Conservation (phyloP, 1,139 yeast species). For the Kodamaea arcana region DNA sequence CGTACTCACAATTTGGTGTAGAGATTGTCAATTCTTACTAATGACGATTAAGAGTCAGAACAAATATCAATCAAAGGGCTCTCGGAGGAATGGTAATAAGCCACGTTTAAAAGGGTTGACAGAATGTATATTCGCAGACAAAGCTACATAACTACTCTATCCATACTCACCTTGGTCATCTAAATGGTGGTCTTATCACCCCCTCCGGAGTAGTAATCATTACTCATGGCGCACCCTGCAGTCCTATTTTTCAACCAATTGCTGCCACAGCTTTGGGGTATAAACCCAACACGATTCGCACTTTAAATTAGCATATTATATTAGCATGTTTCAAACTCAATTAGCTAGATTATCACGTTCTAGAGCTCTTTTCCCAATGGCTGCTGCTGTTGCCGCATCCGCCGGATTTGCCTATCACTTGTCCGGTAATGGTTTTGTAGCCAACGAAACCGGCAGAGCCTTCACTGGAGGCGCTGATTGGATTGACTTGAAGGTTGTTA, state of each 20-base stretch:
- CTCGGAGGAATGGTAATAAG: no score
- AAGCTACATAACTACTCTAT: no score
- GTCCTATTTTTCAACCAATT: not conserved
- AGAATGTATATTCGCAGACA: no score
- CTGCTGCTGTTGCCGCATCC: constrained; percentile 45
- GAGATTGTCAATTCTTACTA: no score
- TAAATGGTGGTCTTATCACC: no score
- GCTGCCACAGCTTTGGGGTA: not conserved
- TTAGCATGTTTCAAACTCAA: constrained; percentile 3
- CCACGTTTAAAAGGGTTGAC: no score
- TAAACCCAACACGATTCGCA: not conserved
- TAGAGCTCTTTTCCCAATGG: constrained; percentile 33
- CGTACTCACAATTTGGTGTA: no score
- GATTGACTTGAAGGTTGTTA: constrained; percentile 72
- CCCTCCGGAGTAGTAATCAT: no score
- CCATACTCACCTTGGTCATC: no score
- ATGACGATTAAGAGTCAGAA: no score
- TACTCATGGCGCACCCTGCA: not conserved
- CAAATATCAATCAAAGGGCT: no score
- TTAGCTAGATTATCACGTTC: constrained; percentile 21
- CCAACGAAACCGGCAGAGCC: constrained; percentile 51
- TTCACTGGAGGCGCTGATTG: constrained; percentile 72
- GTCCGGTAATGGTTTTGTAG: constrained; percentile 23
- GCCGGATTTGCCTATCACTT: constrained; percentile 49
- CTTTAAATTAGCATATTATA: not conserved